Conservation (phyloP, 768 basidiomycete genomes). For the Neoboletus brunneissimus region DNA sequence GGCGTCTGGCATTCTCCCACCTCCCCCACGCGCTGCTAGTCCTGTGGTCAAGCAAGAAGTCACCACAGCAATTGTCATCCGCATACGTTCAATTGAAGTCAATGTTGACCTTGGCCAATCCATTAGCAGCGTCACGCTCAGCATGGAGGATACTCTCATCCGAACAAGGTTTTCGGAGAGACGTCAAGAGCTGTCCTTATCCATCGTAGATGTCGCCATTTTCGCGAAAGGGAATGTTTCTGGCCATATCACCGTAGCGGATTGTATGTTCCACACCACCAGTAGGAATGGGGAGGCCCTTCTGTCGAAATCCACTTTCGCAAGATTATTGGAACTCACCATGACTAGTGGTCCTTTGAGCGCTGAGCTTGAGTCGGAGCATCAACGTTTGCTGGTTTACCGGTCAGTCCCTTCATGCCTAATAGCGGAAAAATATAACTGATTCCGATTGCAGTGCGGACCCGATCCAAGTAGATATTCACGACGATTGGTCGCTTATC, state of each 20-base stretch:
- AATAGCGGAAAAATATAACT: not conserved
- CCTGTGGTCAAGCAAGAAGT: conserved; percentile 41
- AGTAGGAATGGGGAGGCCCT: conserved; percentile 50
- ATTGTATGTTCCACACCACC: conserved; percentile 73
- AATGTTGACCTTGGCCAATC: conserved; percentile 84
- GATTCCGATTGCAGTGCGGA: conserved; percentile 53
- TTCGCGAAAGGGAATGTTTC: conserved; percentile 68
- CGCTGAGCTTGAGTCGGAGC: conserved; percentile 70
- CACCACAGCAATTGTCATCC: conserved; percentile 61
- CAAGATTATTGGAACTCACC: conserved; percentile 65
- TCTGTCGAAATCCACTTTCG: conserved; percentile 32
- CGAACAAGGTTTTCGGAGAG: conserved; percentile 63
- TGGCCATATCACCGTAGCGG: conserved; percentile 62
- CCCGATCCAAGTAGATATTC: conserved; percentile 69
- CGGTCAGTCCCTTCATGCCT: conserved; percentile 45
- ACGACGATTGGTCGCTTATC: conserved; percentile 76
- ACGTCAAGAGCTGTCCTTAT: conserved; percentile 62
- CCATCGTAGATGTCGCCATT: conserved; percentile 52
- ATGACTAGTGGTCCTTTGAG: conserved; percentile 72
- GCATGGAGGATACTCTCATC: conserved; percentile 60
- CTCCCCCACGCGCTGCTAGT: conserved; percentile 12
- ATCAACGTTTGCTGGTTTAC: conserved; percentile 70
- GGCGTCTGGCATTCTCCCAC: conserved; percentile 15
- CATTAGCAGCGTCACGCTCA: conserved; percentile 68
- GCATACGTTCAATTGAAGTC: conserved; percentile 69